Percentiles rank a stretch among this genome's conserved stretches.
Evolutionary conservation across 1,139 yeast genomes (phyloP).

Genomic region (Debaryomyces psychrophilus): DNA sequence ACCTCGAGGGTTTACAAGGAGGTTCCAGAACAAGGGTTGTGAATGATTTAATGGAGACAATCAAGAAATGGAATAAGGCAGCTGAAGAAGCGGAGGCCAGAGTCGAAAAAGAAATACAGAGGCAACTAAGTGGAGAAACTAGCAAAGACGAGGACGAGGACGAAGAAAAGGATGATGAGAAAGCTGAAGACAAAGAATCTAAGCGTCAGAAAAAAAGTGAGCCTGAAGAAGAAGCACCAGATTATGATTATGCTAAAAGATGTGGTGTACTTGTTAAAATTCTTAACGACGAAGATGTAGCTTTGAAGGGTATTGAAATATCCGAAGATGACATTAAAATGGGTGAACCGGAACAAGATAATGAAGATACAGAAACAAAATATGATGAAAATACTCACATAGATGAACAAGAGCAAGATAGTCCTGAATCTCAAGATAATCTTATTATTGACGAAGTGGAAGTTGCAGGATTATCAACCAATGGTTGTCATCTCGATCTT

Average conservation of each 20-base stretch:
- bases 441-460: conserved; percentile 45
- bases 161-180: conserved; percentile 21
- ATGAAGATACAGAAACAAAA: conserved; percentile 32
- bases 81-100: conserved; percentile 45
- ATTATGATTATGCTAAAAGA: conserved; percentile 45
- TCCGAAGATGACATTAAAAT: conserved; percentile 4
- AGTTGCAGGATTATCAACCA: conserved; percentile 33
- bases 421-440: conserved; percentile 18
- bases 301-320: conserved; percentile 39
- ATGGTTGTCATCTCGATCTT: neutral
- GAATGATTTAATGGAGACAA: conserved; percentile 51
- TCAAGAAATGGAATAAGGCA: conserved; percentile 60
- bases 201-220: conserved; percentile 15
- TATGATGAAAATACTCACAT: conserved; percentile 9
- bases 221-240: conserved; percentile 22
- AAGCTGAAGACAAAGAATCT: conserved; percentile 16
- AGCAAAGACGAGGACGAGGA: conserved; percentile 17
- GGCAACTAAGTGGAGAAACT: conserved; percentile 19
- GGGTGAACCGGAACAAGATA: conserved; percentile 21
- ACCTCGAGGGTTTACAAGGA: conserved; percentile 74
- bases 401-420: neutral
- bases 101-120: conserved; percentile 39
- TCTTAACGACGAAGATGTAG: conserved; percentile 33
- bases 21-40: conserved; percentile 65
- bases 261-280: conserved; percentile 27